A percentile compares a stretch with the other conserved stretches of the same genome.
phyloP scores from a whole-genome alignment of 257 asterid species.

The Ehretia macrophylla region DNA sequence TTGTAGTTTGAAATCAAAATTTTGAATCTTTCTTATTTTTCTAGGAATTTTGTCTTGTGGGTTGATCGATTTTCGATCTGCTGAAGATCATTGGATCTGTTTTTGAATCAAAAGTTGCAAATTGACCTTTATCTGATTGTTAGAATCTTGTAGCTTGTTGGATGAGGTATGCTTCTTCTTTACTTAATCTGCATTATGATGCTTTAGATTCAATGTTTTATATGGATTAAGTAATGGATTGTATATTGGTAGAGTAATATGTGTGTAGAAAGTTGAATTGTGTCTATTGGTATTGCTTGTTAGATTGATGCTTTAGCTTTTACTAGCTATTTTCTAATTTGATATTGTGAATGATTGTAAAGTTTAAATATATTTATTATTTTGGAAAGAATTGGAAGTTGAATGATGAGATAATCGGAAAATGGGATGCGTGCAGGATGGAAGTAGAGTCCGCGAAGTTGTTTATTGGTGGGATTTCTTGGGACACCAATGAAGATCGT shows the following conservation, averaged over 20 bases:
- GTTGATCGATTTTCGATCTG: constrained; percentile 61
- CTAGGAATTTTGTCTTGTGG: constrained; percentile 45
- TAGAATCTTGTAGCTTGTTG: constrained; percentile 33
- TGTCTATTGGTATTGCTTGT: constrained; percentile 7
- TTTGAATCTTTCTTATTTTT: constrained; percentile 32
- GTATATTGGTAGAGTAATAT: constrained; percentile 4
- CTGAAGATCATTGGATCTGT: constrained; percentile 29
- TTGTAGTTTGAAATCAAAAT: constrained; percentile 25
- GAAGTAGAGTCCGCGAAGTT: too few species aligned
- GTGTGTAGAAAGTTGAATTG: not conserved
- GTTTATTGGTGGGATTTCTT: too few species aligned
- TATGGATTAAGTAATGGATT: constrained; percentile 20
- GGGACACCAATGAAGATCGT: too few species aligned
- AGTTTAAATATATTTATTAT: too few species aligned
- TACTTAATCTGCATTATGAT: constrained; percentile 48
- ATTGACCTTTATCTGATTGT: constrained; percentile 29
- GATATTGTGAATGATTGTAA: too few species aligned
- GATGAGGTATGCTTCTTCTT: constrained; percentile 25
- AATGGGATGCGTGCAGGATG: constrained; percentile 40
- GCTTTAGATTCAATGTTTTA: constrained; percentile 28
- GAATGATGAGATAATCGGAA: constrained; percentile 27
- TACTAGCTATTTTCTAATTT: not conserved
- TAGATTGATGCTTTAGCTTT: constrained; percentile 34
- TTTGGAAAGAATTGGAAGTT: not conserved
- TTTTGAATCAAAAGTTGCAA: constrained; percentile 22